Conservation (phyloP, 176 grass and related monocot genomes). For the Canna indica region DNA sequence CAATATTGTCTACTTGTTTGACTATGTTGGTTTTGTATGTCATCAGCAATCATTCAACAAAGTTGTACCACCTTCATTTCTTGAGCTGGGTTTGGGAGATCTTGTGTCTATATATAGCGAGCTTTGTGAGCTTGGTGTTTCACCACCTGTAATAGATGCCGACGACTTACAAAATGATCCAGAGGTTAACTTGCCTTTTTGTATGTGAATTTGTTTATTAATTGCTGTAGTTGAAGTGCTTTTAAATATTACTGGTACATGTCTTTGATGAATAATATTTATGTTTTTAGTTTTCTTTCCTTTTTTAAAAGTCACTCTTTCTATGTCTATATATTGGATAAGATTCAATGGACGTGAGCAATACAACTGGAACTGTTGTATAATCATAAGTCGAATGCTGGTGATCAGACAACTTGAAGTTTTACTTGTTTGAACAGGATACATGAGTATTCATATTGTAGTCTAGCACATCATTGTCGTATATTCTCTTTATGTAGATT, state of each 20-base stretch:
- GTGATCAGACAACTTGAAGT: too few species aligned
- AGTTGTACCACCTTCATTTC: slow-evolving; percentile 68
- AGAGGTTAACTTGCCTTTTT: slow-evolving; percentile 43
- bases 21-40: slow-evolving; percentile 21
- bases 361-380: too few species aligned
- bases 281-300: too few species aligned
- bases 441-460: too few species aligned
- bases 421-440: too few species aligned
- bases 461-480: background rate
- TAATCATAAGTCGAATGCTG: too few species aligned
- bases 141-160: slow-evolving; percentile 85
- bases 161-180: slow-evolving; percentile 75
- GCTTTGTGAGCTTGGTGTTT: slow-evolving; percentile 55
- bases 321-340: too few species aligned
- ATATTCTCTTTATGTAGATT: background rate
- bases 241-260: background rate
- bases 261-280: background rate
- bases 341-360: too few species aligned
- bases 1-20: background rate
- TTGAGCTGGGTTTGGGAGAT: slow-evolving; percentile 77
- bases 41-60: slow-evolving; percentile 83
- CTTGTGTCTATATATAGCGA: slow-evolving; percentile 89
- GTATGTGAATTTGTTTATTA: background rate
- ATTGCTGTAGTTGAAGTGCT: background rate
- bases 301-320: too few species aligned